Evolutionary conservation across 2,329 filamentous ascomycete genomes (phyloP).

Genomic region (Elsinoe ampelina): DNA sequence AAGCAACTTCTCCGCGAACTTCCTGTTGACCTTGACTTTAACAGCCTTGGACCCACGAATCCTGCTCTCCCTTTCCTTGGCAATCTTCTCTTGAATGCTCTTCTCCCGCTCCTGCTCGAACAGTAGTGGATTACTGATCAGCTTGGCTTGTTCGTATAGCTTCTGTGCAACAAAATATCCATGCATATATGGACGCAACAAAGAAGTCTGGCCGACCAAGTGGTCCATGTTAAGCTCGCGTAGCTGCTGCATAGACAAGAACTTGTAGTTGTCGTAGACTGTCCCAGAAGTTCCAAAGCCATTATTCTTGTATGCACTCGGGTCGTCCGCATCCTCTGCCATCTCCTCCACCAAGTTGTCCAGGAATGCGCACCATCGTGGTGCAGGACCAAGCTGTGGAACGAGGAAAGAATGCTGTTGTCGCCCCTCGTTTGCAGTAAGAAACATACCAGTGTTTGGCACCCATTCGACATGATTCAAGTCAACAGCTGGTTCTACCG

Average conservation of each 20-base stretch:
- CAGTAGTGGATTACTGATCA: constrained; percentile 89
- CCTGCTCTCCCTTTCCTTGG: constrained; percentile 89
- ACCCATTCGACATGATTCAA: constrained; percentile 92
- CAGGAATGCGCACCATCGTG: constrained; percentile 91
- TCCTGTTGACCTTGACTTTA: constrained; percentile 78
- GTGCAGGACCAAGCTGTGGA: constrained; percentile 83
- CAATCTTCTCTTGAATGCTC: constrained; percentile 86
- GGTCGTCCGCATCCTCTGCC: constrained; percentile 68
- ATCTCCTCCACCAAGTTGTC: constrained; percentile 98
- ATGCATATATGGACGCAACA: constrained; percentile 95
- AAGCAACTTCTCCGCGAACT: constrained; percentile 52
- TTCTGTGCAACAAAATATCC: constrained; percentile 96
- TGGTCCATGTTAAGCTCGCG: constrained; percentile 79
- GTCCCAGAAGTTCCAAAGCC: constrained; percentile 48
- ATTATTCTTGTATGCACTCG: constrained; percentile 41
- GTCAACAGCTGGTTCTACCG: constrained; percentile 88
- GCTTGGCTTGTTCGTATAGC: constrained; percentile 84
- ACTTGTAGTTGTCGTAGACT: constrained; percentile 99
- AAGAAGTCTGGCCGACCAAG: constrained; percentile 78
- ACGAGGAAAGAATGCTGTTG: constrained; percentile 95
- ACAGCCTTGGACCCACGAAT: constrained; percentile 82
- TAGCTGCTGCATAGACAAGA: constrained; percentile 80
- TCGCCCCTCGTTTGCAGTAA: constrained; percentile 93
- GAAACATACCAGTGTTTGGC: constrained; percentile 83
- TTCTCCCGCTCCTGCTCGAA: constrained; percentile 89